Conservation (phyloP, 225 moss, liverwort and hornwort species). For the Ulota crispa region DNA sequence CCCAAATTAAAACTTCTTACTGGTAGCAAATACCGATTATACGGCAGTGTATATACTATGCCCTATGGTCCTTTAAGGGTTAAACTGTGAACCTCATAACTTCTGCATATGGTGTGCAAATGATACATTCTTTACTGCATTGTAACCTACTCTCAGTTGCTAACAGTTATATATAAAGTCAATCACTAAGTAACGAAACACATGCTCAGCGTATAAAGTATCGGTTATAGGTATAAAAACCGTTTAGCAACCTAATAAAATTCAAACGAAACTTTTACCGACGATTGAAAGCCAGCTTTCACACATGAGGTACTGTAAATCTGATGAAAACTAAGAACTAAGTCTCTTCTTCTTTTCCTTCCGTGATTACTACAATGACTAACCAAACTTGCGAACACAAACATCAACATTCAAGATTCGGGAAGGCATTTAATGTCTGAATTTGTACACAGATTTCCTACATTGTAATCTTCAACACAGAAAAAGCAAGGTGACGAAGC, state of each 20-base stretch:
- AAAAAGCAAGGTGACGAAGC: not conserved
- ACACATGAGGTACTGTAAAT: not conserved
- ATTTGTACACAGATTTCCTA: not conserved
- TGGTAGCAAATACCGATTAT: too few species aligned
- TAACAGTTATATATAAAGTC: not conserved
- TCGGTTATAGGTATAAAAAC: not conserved
- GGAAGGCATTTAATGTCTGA: not conserved
- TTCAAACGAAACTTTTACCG: not conserved
- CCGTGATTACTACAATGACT: not conserved
- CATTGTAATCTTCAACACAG: constrained; percentile 2
- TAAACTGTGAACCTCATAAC: not conserved
- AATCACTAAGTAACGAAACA: too few species aligned
- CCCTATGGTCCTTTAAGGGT: too few species aligned
- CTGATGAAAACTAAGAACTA: not conserved
- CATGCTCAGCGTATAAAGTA: not conserved
- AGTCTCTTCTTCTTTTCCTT: not conserved
- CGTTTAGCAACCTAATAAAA: not conserved
- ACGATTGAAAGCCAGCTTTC: not conserved
- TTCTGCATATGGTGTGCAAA: not conserved
- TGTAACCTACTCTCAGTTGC: not conserved
- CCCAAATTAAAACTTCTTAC: too few species aligned
- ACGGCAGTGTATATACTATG: too few species aligned
- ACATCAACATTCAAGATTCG: not conserved
- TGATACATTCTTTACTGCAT: not conserved
- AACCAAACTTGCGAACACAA: not conserved